phyloP scores from a whole-genome alignment of 1,139 yeast species.

The Magnusiomyces clavatus region DNA sequence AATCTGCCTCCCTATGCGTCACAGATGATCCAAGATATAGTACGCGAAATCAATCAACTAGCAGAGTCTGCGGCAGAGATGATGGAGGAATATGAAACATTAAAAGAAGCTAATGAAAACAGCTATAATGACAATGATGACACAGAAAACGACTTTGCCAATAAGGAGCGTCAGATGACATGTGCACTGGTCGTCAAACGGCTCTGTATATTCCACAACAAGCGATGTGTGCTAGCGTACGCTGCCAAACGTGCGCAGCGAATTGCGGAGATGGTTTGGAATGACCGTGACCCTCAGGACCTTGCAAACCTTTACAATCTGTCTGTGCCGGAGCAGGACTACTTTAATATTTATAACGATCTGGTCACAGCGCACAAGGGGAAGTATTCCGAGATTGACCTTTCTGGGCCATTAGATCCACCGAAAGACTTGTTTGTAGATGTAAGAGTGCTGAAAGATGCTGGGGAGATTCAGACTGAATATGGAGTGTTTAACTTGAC shows the following conservation, averaged over 20 bases:
- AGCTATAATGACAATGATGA: conserved; percentile 25
- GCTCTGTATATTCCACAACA: conserved; percentile 75
- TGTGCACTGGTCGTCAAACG: conserved; percentile 79
- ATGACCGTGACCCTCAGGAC: conserved; percentile 33
- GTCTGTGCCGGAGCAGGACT: conserved; percentile 75
- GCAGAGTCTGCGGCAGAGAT: conserved; percentile 47
- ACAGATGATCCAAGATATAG: conserved; percentile 60
- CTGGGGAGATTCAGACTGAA: conserved; percentile 96
- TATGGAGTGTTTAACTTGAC: conserved; percentile 92
- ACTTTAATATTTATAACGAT: conserved; percentile 62
- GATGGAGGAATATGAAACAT: conserved; percentile 19
- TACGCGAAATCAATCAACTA: conserved; percentile 37
- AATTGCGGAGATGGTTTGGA: conserved; percentile 70
- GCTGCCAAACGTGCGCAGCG: conserved; percentile 63
- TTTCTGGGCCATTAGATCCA: conserved; percentile 81
- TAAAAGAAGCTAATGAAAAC: conserved; percentile 15
- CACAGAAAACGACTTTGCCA: conserved; percentile 14
- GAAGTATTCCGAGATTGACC: conserved; percentile 73
- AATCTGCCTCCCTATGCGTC: conserved; percentile 67
- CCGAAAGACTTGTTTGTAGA: conserved; percentile 89
- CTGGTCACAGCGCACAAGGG: conserved; percentile 71
- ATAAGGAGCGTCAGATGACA: conserved; percentile 30
- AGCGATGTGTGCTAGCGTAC: conserved; percentile 81
- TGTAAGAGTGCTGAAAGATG: conserved; percentile 86
- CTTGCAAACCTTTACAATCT: conserved; percentile 41